phyloP scores from a whole-genome alignment of 2,329 filamentous ascomycete species.

The Xylariaceae sp. region DNA sequence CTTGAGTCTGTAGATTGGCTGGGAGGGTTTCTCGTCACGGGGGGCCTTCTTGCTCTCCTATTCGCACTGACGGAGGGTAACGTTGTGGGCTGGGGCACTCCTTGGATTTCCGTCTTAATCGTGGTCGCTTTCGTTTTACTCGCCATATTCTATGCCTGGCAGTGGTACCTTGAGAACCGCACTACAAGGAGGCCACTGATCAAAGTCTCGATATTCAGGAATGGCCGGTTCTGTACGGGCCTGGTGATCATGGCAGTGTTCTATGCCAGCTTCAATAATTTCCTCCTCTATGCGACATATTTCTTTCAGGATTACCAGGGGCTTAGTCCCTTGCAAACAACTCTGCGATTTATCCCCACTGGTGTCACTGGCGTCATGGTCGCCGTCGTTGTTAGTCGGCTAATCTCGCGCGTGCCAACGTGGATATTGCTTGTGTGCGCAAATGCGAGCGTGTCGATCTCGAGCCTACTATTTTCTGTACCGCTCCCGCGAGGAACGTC shows the following conservation, averaged over 20 bases:
- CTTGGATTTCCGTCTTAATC: conserved; percentile 58
- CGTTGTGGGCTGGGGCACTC: conserved; percentile 59
- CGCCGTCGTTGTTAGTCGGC: conserved; percentile 49
- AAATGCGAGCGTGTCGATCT: conserved; percentile 49
- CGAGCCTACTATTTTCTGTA: conserved; percentile 57
- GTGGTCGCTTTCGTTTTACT: conserved; percentile 54
- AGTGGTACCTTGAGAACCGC: conserved; percentile 53
- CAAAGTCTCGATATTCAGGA: conserved; percentile 60
- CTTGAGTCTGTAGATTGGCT: conserved; percentile 59
- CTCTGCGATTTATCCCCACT: conserved; percentile 62
- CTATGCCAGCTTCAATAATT: conserved; percentile 64
- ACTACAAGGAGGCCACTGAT: conserved; percentile 53
- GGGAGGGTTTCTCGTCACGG: conserved; percentile 58
- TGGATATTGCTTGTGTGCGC: conserved; percentile 54
- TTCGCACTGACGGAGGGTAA: conserved; percentile 66
- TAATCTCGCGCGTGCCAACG: conserved; percentile 55
- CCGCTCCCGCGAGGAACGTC: conserved; percentile 55
- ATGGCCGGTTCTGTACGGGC: conserved; percentile 54
- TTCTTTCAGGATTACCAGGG: conserved; percentile 65
- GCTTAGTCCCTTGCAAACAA: conserved; percentile 58
- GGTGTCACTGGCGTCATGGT: conserved; percentile 56
- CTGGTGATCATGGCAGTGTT: conserved; percentile 63
- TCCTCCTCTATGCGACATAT: conserved; percentile 62
- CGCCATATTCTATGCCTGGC: conserved; percentile 54
- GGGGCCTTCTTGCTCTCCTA: conserved; percentile 56